A percentile compares a stretch with the other conserved stretches of the same genome.
Evolutionary conservation across 352 stramenopile genomes (phyloP).

Genomic region (Globisporangium radiosum): DNA sequence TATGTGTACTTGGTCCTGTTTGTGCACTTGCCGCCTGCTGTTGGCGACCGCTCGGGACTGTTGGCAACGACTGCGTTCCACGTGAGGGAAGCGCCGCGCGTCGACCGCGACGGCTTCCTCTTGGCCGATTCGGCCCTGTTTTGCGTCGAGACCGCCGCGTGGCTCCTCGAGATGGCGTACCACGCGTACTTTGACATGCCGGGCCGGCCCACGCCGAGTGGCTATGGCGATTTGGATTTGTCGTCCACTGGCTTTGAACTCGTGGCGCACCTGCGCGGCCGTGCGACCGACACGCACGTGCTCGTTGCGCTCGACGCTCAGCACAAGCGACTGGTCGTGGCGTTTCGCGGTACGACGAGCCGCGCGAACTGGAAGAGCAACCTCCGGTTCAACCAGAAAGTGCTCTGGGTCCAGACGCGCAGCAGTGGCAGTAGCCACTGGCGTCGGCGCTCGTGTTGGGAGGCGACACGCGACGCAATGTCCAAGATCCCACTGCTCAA

Average conservation of each 20-base stretch:
- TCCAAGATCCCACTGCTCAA: conserved; percentile 80
- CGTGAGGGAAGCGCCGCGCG: conserved; percentile 51
- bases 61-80: conserved; percentile 67
- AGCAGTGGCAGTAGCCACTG: conserved; percentile 16
- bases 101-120: conserved; percentile 59
- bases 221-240: conserved; percentile 67
- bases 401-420: conserved; percentile 73
- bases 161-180: conserved; percentile 77
- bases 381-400: conserved; percentile 71
- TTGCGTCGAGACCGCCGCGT: conserved; percentile 80
- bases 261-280: conserved; percentile 71
- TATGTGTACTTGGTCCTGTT: conserved; percentile 84
- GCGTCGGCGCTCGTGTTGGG: conserved; percentile 48
- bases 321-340: conserved; percentile 71
- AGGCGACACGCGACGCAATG: conserved; percentile 48
- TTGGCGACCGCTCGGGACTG: conserved; percentile 37
- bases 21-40: conserved; percentile 63
- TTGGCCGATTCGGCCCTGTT: conserved; percentile 73
- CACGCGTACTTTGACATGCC: conserved; percentile 85
- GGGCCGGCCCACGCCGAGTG: conserved; percentile 65
- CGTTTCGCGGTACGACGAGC: conserved; percentile 82
- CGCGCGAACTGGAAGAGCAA: conserved; percentile 88
- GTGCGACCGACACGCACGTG: conserved; percentile 73
- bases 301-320: conserved; percentile 42
- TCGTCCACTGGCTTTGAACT: conserved; percentile 78